phyloP scores from a whole-genome alignment of 129 eudicot species.

The Solidago caesia region DNA sequence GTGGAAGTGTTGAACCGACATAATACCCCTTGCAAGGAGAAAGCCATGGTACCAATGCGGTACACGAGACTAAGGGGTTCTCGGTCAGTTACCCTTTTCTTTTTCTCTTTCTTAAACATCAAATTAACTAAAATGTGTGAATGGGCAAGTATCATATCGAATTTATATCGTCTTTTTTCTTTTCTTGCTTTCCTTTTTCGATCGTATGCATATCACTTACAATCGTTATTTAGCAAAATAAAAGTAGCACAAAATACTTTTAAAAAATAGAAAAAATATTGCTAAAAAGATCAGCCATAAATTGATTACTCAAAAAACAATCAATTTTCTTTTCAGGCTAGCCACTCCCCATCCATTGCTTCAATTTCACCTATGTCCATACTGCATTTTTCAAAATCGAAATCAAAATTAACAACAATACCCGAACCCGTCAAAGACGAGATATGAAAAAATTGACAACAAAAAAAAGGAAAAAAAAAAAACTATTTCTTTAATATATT shows the following conservation, averaged over 20 bases:
- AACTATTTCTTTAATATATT: no score
- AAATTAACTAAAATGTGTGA: no score
- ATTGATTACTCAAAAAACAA: slow-evolving; percentile 40
- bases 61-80: no score
- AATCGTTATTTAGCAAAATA: slow-evolving; percentile 12
- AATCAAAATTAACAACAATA: neutral
- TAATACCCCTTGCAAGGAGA: no score
- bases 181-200: neutral
- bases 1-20: no score
- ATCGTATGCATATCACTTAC: neutral
- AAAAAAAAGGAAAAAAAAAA: neutral
- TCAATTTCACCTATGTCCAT: slow-evolving; percentile 74
- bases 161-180: neutral
- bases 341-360: slow-evolving; percentile 77
- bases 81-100: no score
- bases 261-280: neutral
- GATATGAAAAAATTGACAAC: no score
- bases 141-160: neutral
- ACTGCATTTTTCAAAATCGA: slow-evolving; percentile 40
- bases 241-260: slow-evolving; percentile 10
- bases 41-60: no score
- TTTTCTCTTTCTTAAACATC: no score
- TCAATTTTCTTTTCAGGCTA: slow-evolving; percentile 51
- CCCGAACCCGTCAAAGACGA: no score
- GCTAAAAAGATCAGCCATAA: slow-evolving; percentile 26